Conservation (phyloP, 495 filamentous ascomycete species). For the Hyaloscypha hepaticicola region DNA sequence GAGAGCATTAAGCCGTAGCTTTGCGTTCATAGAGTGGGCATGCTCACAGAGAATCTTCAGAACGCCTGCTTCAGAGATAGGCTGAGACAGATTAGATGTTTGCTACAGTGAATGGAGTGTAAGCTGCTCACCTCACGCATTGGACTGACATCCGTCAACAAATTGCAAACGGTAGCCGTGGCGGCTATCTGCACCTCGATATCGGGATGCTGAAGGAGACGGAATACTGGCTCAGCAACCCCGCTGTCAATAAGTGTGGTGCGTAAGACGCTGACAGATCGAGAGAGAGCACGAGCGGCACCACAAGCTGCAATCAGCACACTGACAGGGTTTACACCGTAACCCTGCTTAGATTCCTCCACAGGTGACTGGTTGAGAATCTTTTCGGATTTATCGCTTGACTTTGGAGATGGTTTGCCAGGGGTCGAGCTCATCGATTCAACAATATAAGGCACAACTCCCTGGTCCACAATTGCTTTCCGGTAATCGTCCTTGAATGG, state of each 20-base stretch:
- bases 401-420: constrained; percentile 34
- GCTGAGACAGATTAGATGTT: constrained; percentile 44
- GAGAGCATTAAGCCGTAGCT: constrained; percentile 73
- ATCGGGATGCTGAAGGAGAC: constrained; percentile 71
- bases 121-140: constrained; percentile 71
- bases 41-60: constrained; percentile 78
- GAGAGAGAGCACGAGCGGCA: constrained; percentile 70
- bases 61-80: constrained; percentile 72
- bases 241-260: constrained; percentile 85
- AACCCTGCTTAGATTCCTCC: constrained; percentile 31
- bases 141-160: constrained; percentile 82
- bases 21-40: constrained; percentile 71
- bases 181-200: constrained; percentile 84
- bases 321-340: constrained; percentile 47
- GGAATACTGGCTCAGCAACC: constrained; percentile 75
- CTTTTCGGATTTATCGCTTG: constrained; percentile 30
- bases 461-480: constrained; percentile 78
- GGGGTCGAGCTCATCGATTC: constrained; percentile 71
- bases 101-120: neutral
- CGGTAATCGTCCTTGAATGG: constrained; percentile 81
- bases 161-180: constrained; percentile 76
- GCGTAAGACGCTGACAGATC: constrained; percentile 78
- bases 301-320: constrained; percentile 87
- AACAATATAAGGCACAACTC: constrained; percentile 75
- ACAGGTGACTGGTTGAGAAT: constrained; percentile 40